Percentiles rank a stretch among this genome's conserved stretches.
These are phyloP conservation scores for Phytophthora lateralis DNA, from an alignment of 352 stramenopile genomes.

Conservation along the genomic window DNA sequence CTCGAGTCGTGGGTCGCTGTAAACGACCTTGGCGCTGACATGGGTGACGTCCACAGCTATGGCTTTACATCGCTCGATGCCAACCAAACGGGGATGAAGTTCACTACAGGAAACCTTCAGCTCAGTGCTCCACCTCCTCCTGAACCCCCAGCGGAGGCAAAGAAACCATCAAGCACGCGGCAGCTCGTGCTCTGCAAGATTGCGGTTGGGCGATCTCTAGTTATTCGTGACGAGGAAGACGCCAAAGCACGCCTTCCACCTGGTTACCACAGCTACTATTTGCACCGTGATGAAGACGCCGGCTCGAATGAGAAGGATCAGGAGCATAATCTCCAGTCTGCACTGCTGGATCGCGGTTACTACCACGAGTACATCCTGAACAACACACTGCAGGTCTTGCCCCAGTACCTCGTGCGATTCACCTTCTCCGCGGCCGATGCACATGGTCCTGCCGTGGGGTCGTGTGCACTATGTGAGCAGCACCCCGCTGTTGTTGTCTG, in stretches of 20 bases:
- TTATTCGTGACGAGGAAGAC: slow-evolving; percentile 53
- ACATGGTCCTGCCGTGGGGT: slow-evolving; percentile 27
- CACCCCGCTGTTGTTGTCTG: slow-evolving; percentile 54
- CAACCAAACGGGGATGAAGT: slow-evolving; percentile 61
- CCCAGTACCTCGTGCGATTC: slow-evolving; percentile 77
- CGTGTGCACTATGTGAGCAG: slow-evolving; percentile 73
- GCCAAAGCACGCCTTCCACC: slow-evolving; percentile 45
- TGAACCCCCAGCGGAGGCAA: slow-evolving; percentile 15
- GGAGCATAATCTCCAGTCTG: slow-evolving; percentile 13
- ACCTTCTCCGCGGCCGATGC: slow-evolving; percentile 40
- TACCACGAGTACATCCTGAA: slow-evolving; percentile 82
- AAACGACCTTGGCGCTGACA: slow-evolving; percentile 62
- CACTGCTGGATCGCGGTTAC: slow-evolving; percentile 44
- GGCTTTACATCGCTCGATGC: slow-evolving; percentile 55
- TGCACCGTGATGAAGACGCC: slow-evolving; percentile 32
- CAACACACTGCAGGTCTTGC: slow-evolving; percentile 67
- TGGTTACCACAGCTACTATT: slow-evolving; percentile 80
- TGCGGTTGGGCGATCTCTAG: slow-evolving; percentile 63
- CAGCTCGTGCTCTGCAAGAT: slow-evolving; percentile 83
- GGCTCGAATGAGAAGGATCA: slow-evolving; percentile 12
- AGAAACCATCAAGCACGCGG: slow-evolving; percentile 36
- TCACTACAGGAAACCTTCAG: slow-evolving; percentile 66
- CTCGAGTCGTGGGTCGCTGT: slow-evolving; percentile 80
- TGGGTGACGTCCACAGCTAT: slow-evolving; percentile 61
- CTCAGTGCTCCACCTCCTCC: slow-evolving; percentile 26